Conservation (phyloP, 2,329 filamentous ascomycete genomes). For the Xylariomycetidae sp. region DNA sequence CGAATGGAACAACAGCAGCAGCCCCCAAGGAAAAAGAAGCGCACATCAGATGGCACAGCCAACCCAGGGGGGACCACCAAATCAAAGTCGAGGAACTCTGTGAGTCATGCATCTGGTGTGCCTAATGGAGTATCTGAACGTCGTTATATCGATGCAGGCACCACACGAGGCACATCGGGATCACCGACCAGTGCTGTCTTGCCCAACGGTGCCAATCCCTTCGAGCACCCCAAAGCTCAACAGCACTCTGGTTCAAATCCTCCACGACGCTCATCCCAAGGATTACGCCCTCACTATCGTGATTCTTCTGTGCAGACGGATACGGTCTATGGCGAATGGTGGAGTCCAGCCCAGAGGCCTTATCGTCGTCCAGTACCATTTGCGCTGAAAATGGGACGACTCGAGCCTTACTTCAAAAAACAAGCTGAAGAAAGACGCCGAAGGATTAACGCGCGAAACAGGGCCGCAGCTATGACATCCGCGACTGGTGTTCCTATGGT, state of each 20-base stretch:
- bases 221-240: slow-evolving; percentile 23
- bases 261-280: slow-evolving; percentile 35
- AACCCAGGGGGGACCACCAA: slow-evolving; percentile 29
- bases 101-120: slow-evolving; percentile 10
- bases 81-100: slow-evolving; percentile 29
- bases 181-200: slow-evolving; percentile 44
- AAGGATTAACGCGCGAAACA: no score
- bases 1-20: slow-evolving; percentile 56
- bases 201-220: slow-evolving; percentile 26
- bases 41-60: slow-evolving; percentile 49
- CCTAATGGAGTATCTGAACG: slow-evolving; percentile 32
- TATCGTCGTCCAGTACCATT: no score
- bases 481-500: no score
- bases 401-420: no score
- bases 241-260: slow-evolving; percentile 24
- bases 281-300: slow-evolving; percentile 40
- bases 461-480: no score
- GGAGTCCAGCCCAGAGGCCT: slow-evolving; percentile 32
- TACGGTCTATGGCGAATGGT: slow-evolving; percentile 49
- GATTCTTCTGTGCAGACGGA: slow-evolving; percentile 53
- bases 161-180: slow-evolving; percentile 48
- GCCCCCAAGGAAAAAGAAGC: slow-evolving; percentile 58
- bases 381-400: no score
- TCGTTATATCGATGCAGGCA: slow-evolving; percentile 49
- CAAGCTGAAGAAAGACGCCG: slow-evolving; percentile 36